Percentiles rank a stretch among this genome's conserved stretches.
Conservation (phyloP, 148 eudicot species). For the Oxyria digyna region DNA sequence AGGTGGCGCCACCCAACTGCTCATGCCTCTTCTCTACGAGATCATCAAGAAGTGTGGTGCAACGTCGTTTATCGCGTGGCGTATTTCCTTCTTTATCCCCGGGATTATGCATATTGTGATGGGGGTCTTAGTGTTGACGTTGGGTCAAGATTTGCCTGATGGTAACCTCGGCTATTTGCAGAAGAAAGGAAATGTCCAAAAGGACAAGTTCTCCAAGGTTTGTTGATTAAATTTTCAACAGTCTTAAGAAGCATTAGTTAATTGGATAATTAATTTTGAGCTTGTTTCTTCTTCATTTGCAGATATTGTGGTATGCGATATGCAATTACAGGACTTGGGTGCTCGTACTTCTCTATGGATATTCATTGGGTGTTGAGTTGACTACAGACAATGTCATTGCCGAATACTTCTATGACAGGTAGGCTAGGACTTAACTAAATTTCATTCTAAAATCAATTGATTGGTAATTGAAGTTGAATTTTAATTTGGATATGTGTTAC, state of each 20-base stretch:
- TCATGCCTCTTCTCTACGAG: slow-evolving; percentile 38
- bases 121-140: slow-evolving; percentile 28
- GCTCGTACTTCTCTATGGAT: slow-evolving; percentile 34
- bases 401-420: slow-evolving; percentile 40
- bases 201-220: slow-evolving; percentile 42
- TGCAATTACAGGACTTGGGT: slow-evolving; percentile 43
- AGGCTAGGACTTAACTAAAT: too few species aligned
- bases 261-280: too few species aligned
- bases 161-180: slow-evolving; percentile 29
- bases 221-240: too few species aligned
- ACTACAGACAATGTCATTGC: slow-evolving; percentile 38
- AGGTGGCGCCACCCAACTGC: slow-evolving; percentile 39
- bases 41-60: slow-evolving; percentile 22
- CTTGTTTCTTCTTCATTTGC: neutral
- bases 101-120: slow-evolving; percentile 33
- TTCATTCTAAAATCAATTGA: too few species aligned
- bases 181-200: slow-evolving; percentile 31
- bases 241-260: too few species aligned
- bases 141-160: slow-evolving; percentile 41
- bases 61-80: slow-evolving; percentile 41
- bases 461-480: too few species aligned
- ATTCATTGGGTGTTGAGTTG: slow-evolving; percentile 39
- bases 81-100: slow-evolving; percentile 38
- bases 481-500: neutral
- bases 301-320: slow-evolving; percentile 35